Evolutionary conservation across 2,329 filamentous ascomycete species (phyloP).

Genomic region (Penicillium sp.): DNA sequence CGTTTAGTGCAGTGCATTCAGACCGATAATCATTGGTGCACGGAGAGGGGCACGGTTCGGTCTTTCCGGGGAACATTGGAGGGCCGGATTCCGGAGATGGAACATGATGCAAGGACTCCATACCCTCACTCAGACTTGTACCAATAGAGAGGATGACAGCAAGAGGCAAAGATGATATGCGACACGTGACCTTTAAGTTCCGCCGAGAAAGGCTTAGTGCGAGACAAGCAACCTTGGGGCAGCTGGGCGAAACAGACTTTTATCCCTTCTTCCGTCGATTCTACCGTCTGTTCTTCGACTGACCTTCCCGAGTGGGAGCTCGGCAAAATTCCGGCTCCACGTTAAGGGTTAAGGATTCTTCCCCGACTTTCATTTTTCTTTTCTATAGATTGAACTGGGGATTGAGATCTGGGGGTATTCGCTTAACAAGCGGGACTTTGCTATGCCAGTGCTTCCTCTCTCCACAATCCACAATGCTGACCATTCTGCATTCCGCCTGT

Average conservation of each 20-base stretch:
- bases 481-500: constrained; percentile 6
- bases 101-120: background rate
- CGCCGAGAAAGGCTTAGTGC: background rate
- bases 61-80: background rate
- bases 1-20: constrained; percentile 3
- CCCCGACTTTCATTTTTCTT: constrained; percentile 8
- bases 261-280: constrained; percentile 1
- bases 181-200: background rate
- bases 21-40: background rate
- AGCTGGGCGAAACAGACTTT: background rate
- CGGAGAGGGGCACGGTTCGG: background rate
- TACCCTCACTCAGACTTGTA: background rate
- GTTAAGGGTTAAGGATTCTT: constrained; percentile 22
- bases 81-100: background rate
- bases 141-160: background rate
- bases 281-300: background rate
- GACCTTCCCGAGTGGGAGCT: background rate
- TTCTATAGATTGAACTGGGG: background rate
- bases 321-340: constrained; percentile 6
- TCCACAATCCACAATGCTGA: constrained; percentile 14
- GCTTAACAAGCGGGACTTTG: constrained; percentile 7
- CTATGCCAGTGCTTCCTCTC: constrained; percentile 11
- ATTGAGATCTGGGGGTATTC: constrained; percentile 8
- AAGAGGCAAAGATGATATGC: background rate
- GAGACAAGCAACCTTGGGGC: background rate